Base-by-base conservation (phyloP, 139 green algal genomes). In the Chlorella sorokiniana region DNA sequence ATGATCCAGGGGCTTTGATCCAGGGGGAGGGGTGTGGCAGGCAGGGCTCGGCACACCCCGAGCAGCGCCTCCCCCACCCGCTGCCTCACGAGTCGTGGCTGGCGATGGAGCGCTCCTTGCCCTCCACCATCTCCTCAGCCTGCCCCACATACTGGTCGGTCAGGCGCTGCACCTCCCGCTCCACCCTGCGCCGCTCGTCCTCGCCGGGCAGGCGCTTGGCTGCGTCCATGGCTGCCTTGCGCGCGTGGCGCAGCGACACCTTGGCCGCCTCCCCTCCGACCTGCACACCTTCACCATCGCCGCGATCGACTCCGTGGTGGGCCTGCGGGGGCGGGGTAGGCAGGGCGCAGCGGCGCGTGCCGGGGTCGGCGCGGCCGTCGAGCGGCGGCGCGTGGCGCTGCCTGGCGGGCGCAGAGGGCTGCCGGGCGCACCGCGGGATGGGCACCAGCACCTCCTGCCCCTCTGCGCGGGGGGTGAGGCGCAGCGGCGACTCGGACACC, bases 201-300 rank as follows among this genome's bases (percentile, higher is more conserved):
- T 89, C 72, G 44, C 68, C 71, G 20, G 40, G 20, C 10, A 84
- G 48, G 45, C 61, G 38, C 48, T 89, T 84, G 31, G 90, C 89
- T 6, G 76, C 56, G 23, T 91, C 81, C 79, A 95, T 81, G 37
- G 83, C 90, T 31, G 74, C 23, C 52, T 93, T 88, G 51, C 94
- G 82, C 23, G 85, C 89, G 44, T 89, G 69, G 33, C 94, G 74
- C 16, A 96, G 88, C 22, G 80, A 78, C 31, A 90, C 76, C 81
- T 92, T 94, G 4, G 90, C 88, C 20, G 33, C 48, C 79, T 97
- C 93, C 72, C 91, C 81, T 94, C 90, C 69, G 86, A 78, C 29
- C 81, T 67, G 44, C 89, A 89, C 70, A 96, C 51, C 78, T 94
- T 94, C 27, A 70, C 69, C 88, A 97, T 90, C 16, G 76, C 87